Percentiles rank a stretch among this genome's conserved stretches.
These are phyloP conservation scores for Aureobasidium sp. DNA, from an alignment of 2,329 filamentous ascomycete species.

Conservation along the genomic window DNA sequence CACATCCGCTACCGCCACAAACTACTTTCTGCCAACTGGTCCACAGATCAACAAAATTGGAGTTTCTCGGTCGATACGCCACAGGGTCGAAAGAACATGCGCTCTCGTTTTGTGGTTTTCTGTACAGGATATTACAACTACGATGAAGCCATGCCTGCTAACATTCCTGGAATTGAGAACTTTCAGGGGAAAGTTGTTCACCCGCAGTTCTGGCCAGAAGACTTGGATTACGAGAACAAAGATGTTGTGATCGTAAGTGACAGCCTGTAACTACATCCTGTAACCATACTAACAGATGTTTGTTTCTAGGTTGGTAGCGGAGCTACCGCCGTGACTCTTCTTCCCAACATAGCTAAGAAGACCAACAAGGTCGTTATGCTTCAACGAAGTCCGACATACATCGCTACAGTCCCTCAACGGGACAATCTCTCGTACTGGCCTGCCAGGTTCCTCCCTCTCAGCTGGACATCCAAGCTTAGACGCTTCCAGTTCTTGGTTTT, in stretches of 20 bases:
- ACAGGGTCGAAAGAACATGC: slow-evolving; percentile 27
- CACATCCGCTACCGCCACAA: slow-evolving; percentile 39
- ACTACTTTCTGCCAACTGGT: slow-evolving; percentile 37
- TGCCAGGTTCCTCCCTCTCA: slow-evolving; percentile 31
- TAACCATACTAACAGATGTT: not conserved
- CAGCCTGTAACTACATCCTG: not conserved
- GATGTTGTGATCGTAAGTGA: slow-evolving; percentile 52
- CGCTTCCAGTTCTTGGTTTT: slow-evolving; percentile 31
- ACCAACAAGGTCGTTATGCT: slow-evolving; percentile 68
- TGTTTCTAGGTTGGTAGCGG: slow-evolving; percentile 55
- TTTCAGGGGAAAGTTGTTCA: slow-evolving; percentile 61
- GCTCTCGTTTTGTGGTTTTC: slow-evolving; percentile 45
- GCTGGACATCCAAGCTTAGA: slow-evolving; percentile 25
- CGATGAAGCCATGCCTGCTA: slow-evolving; percentile 50
- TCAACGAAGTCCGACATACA: slow-evolving; percentile 69
- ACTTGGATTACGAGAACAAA: slow-evolving; percentile 59
- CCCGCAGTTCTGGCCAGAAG: slow-evolving; percentile 70
- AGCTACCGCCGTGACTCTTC: slow-evolving; percentile 70
- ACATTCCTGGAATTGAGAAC: slow-evolving; percentile 59
- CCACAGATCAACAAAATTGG: slow-evolving; percentile 44
- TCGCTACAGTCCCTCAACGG: slow-evolving; percentile 48
- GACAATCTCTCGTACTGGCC: slow-evolving; percentile 30
- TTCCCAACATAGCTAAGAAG: slow-evolving; percentile 58
- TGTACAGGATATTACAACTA: slow-evolving; percentile 71
- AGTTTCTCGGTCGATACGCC: slow-evolving; percentile 33